These are phyloP conservation scores for Colletotrichum trifolii DNA, from an alignment of 2,329 filamentous ascomycete genomes.

Conservation along the genomic window DNA sequence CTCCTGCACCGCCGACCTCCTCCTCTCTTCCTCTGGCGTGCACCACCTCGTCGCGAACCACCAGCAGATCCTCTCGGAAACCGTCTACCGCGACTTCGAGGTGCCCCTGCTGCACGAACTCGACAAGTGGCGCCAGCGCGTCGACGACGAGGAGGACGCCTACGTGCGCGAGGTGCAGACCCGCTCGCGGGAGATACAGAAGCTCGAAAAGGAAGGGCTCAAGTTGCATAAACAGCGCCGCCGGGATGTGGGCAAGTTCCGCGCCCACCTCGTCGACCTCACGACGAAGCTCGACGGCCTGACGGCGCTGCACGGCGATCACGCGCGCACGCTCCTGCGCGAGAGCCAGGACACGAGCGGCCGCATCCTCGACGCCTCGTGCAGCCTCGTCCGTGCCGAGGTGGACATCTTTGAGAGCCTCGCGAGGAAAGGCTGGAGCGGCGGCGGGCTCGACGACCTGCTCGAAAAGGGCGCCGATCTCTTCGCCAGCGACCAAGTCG, in stretches of 20 bases:
- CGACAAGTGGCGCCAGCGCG: slow-evolving; percentile 71
- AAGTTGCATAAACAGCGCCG: slow-evolving; percentile 70
- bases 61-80: slow-evolving; percentile 76
- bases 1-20: slow-evolving; percentile 70
- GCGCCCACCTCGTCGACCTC: slow-evolving; percentile 71
- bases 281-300: slow-evolving; percentile 72
- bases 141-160: slow-evolving; percentile 72
- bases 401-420: slow-evolving; percentile 77
- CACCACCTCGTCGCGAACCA: slow-evolving; percentile 77
- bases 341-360: slow-evolving; percentile 74
- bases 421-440: slow-evolving; percentile 74
- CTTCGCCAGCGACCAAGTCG: slow-evolving; percentile 59
- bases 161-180: slow-evolving; percentile 67
- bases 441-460: slow-evolving; percentile 73
- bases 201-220: slow-evolving; percentile 72
- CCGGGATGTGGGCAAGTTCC: slow-evolving; percentile 70
- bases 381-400: slow-evolving; percentile 73
- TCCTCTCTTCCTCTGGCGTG: slow-evolving; percentile 71
- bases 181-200: slow-evolving; percentile 70
- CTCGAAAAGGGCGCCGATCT: slow-evolving; percentile 73
- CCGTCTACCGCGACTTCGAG: slow-evolving; percentile 75
- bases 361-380: slow-evolving; percentile 72
- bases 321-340: slow-evolving; percentile 68
- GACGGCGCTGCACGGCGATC: slow-evolving; percentile 68
- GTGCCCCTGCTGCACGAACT: slow-evolving; percentile 76